Evolutionary conservation across 2,329 filamentous ascomycete genomes (phyloP), one percentile per base, ranked within the genome.

Genomic region (Camillea tinctor): DNA sequence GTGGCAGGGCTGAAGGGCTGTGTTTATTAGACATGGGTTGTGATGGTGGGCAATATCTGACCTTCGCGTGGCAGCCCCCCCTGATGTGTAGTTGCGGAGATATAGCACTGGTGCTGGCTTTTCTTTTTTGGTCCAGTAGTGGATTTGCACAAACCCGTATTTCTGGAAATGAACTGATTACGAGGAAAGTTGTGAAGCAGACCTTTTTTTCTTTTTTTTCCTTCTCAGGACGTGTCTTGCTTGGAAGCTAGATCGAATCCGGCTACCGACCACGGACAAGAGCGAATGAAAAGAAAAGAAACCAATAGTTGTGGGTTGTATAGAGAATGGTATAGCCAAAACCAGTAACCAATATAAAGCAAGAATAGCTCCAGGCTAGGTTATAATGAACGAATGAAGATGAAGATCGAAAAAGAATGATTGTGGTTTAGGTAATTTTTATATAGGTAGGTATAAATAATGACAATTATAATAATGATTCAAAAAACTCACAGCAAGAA

Each of bases 401-500:
- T 60, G 66, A 62, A 63, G 61, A 61, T 9, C 6, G 6, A 54
- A 61, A 66, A 62, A 63, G 61, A 61, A 30, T 9, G 6, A 9
- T 2, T 30, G 26, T 9, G 6, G 26, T 30, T 9, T 30, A 30
- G 26, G 26, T 11, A 30, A 7, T 30, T 44, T 44, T 9, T n/a
- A 44, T 44, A 44, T 44, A 44, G 13, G n/a, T 11, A 44, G 17
- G 17, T 44, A 44, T 44, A 44, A 44, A 44, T 62, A 64, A 66
- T n/a, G n/a, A n/a, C n/a, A n/a, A n/a, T n/a, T 63, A 57, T 55
- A 66, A 64, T 67, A 60, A 60, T 30, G 26, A 2, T 30, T 69
- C 59, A 68, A 68, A 59, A 57, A 59, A 86, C 85, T 84, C 79
- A 88, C 86, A 88, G 75, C 76, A 87, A 81, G 73, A 90, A 90